These are phyloP conservation scores for Candida vaughaniae DNA, from an alignment of 805 yeast species.

Conservation along the genomic window DNA sequence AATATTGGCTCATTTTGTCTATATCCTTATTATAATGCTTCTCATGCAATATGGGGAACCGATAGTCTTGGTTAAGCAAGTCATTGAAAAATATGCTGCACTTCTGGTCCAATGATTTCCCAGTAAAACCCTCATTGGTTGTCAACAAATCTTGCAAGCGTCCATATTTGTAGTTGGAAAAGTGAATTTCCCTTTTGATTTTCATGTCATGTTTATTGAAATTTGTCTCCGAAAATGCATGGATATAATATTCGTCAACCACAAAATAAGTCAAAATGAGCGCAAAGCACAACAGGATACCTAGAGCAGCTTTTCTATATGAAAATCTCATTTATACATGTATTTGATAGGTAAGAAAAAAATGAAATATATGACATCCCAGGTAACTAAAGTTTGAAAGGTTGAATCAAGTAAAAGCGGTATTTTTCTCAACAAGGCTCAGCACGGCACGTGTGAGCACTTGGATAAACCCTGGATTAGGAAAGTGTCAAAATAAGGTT, in stretches of 20 bases:
- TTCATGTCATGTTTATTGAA: constrained; percentile 15
- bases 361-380: too few relatives aligned
- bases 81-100: constrained; percentile 26
- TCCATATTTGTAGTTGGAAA: constrained; percentile 22
- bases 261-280: not conserved
- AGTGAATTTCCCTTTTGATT: constrained; percentile 20
- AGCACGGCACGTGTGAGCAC: not conserved
- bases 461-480: too few relatives aligned
- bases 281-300: not conserved
- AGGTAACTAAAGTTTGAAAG: too few relatives aligned
- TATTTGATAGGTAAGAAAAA: too few relatives aligned
- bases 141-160: constrained; percentile 18
- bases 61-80: constrained; percentile 23
- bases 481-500: too few relatives aligned
- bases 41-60: constrained; percentile 13
- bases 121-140: constrained; percentile 7
- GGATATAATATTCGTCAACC: not conserved
- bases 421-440: constrained; percentile 2
- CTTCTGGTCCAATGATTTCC: constrained; percentile 18
- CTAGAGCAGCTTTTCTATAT: constrained; percentile 5
- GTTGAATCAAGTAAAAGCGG: too few relatives aligned
- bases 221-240: constrained; percentile 2
- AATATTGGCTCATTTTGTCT: constrained; percentile 13
- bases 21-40: constrained; percentile 13
- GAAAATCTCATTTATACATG: constrained; percentile 16